Base-by-base conservation (phyloP, 2,329 filamentous ascomycete genomes). In the Fusarium camptoceras region DNA sequence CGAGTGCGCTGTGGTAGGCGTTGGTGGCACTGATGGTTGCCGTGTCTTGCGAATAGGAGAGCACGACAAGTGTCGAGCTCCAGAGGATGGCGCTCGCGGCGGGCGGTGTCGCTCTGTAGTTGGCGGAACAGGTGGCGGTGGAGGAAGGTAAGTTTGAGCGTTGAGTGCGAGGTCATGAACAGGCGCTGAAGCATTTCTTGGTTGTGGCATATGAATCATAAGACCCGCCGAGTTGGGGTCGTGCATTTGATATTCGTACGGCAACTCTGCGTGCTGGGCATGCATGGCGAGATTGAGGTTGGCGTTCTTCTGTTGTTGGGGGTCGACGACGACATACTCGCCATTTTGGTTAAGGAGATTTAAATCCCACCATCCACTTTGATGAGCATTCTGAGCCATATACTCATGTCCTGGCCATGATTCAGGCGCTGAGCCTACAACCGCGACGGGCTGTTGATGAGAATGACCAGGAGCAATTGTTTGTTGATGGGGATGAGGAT, bases 191-290 rank as follows among this genome's bases (percentile, higher is more conserved):
- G 78, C 62, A 8, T 71, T 70, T 25, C 72, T 83, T 6, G 84
- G 81, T 62, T 85, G 84, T 20, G 84, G 85, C 84, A 86, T 85
- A 70, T 87, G 83, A 61, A 88, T 85, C 83, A 86, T 84, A 61
- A 87, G 82, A 2, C 84, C 84, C 27, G 75, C 70, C 15, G 72
- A 68, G 66, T 75, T 76, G 48, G 77, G 72, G 44, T 79, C 77
- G 24, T 78, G 72, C 10, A 59, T 56, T 15, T 73, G 76, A 64
- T 82, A 83, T 46, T 83, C 81, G 59, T 83, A 84, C 1, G 80
- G 73, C 42, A 84, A 73, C 22, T 82, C 80, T 11, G 75, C 72
- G 22, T 83, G 81, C 43, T 83, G 81, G 16, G 75, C 76, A 59
- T 83, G 81, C 74, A 83, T 79, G 55, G 78, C 75, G 15, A 83